Evolutionary conservation across 345 rosid species (phyloP), one percentile per base, ranked within the genome.

Genomic region (Erysimum cheiranthoides): DNA sequence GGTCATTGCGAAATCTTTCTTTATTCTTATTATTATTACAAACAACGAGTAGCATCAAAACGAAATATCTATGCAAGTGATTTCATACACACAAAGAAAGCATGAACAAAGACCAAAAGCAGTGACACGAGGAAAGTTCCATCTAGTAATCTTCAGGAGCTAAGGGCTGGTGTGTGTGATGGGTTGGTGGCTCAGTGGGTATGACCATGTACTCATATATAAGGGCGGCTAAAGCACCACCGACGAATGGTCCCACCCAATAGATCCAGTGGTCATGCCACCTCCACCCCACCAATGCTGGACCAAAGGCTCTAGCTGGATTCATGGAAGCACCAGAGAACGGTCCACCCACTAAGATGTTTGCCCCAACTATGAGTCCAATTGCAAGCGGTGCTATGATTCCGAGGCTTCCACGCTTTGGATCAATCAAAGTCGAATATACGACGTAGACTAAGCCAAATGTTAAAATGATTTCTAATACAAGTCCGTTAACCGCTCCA

Each of bases 91-190:
- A 72, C 57, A 59, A 43, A 40, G 52, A 38, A 32, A 75, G 14
- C 21, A 40, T 59, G 40, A 67, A 38, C 54, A 52, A 71, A 57
- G 60, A 67, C 64, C 60, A 13, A 7, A 62, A 58, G 18, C 10
- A 49, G 35, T 17, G 43, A 58, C 27, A 58, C 18, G 27, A 59
- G 38, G 10, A 31, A 50, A 50, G 61, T 1, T 10, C 17, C 61
- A 42, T 60, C 66, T 87, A 87, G 84, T 86, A 91, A 82, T 91
- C 94, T 81, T 89, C 97, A 49, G 94, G 90, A 31, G 91, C 91
- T 72, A 85, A 76, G n/a, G 97, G 94, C 78, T 71, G 75, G 82
- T 86, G 89, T 3, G 90, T 80, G 62, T 78, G 89, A 27, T 56
- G 81, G 28, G 75, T 65, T 2, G 82, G 83, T 67, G 85, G 92